These are phyloP conservation scores for Colletotrichum filicis DNA, from an alignment of 2,329 filamentous ascomycete species.

Conservation along the genomic window DNA sequence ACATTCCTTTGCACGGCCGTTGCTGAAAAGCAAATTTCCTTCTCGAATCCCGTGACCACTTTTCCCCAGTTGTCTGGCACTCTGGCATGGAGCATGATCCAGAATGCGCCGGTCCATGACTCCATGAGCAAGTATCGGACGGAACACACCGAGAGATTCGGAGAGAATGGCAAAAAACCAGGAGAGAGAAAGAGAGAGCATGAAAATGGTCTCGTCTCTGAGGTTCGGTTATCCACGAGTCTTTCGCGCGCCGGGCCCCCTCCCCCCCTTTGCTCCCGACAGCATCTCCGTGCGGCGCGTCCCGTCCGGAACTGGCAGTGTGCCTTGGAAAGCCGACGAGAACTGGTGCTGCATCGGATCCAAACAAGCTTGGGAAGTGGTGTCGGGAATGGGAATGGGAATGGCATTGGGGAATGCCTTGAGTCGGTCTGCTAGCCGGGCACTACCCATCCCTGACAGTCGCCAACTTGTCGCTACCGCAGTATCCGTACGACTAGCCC, in stretches of 20 bases:
- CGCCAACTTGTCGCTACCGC: neutral
- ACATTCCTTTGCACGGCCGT: conserved; percentile 27
- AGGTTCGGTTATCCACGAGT: conserved; percentile 19
- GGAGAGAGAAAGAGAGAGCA: neutral
- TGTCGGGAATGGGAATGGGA: conserved; percentile 6
- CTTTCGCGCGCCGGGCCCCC: neutral
- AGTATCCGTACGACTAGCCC: neutral
- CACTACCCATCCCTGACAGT: conserved; percentile 25
- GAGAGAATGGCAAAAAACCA: neutral
- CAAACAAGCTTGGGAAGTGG: conserved; percentile 12
- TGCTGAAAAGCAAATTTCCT: conserved; percentile 28
- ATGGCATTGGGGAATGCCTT: neutral
- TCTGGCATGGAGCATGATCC: conserved; percentile 21
- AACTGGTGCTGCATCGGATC: conserved; percentile 7
- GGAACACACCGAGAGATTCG: neutral
- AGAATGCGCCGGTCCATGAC: conserved; percentile 12
- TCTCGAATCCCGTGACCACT: conserved; percentile 28
- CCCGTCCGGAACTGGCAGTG: conserved; percentile 27
- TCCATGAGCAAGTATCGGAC: neutral
- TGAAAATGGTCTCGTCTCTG: neutral
- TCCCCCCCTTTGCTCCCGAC: conserved; percentile 8
- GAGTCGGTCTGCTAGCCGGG: conserved; percentile 24
- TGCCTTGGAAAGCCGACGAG: conserved; percentile 22
- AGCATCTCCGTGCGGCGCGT: conserved; percentile 31
- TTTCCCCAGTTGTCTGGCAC: conserved; percentile 8